These are phyloP conservation scores for Apophysomyces sp. DNA, from an alignment of 371 early-diverging fungal genomes.

Conservation along the genomic window DNA sequence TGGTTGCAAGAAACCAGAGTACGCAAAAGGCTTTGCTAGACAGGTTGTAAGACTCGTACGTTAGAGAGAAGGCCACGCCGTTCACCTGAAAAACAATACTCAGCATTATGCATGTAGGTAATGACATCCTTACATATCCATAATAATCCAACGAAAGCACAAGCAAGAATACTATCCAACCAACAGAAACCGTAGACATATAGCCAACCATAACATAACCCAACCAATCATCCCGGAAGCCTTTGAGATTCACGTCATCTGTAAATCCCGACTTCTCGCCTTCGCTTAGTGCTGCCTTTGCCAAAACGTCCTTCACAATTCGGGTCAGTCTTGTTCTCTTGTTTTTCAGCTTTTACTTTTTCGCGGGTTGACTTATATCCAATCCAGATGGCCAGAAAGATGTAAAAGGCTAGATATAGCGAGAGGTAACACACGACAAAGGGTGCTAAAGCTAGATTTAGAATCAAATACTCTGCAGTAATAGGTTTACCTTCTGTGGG, in stretches of 20 bases:
- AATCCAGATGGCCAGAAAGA: slow-evolving; percentile 37
- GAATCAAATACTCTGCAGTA: not conserved
- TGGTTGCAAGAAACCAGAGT: slow-evolving; percentile 62
- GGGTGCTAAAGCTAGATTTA: slow-evolving; percentile 16
- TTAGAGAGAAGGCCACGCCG: slow-evolving; percentile 15
- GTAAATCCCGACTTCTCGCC: not conserved
- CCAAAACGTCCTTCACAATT: not conserved
- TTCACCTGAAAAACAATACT: slow-evolving; percentile 3
- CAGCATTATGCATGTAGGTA: not conserved
- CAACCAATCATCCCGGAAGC: slow-evolving; percentile 43
- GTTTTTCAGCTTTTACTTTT: slow-evolving; percentile 11
- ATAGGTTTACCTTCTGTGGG: slow-evolving; percentile 26
- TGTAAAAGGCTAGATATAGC: slow-evolving; percentile 27
- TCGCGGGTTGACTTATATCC: slow-evolving; percentile 30
- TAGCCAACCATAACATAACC: slow-evolving; percentile 47
- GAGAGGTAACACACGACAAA: slow-evolving; percentile 34
- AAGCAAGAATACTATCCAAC: slow-evolving; percentile 56
- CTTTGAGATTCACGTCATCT: slow-evolving; percentile 25
- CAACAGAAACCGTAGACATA: slow-evolving; percentile 42
- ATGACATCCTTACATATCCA: slow-evolving; percentile 27
- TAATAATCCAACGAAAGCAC: slow-evolving; percentile 67
- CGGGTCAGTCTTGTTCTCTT: not conserved
- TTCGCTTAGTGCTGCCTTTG: not conserved
- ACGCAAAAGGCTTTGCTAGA: slow-evolving; percentile 61
- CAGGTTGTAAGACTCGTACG: slow-evolving; percentile 45